Percentiles rank a stretch among this genome's conserved stretches.
Evolutionary conservation across 2,329 filamentous ascomycete genomes (phyloP).

Genomic region (Curvularia lunata): DNA sequence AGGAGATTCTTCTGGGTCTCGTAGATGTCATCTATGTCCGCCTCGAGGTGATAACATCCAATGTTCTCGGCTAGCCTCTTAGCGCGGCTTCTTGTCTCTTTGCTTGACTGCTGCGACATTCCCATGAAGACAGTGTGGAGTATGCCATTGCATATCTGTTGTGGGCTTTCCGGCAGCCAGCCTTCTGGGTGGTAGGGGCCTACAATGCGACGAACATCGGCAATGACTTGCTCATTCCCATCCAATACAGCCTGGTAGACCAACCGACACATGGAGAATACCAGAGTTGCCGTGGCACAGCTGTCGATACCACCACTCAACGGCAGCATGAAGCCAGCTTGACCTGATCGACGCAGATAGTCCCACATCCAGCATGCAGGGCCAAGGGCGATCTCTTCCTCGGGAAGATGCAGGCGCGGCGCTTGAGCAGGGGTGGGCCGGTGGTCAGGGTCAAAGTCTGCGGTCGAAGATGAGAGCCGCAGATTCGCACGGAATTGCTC

Average conservation of each 20-base stretch:
- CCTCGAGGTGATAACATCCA: conserved; percentile 72
- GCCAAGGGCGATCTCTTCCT: conserved; percentile 68
- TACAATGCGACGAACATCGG: conserved; percentile 60
- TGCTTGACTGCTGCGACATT: conserved; percentile 56
- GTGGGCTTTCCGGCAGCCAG: conserved; percentile 62
- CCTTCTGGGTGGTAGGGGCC: conserved; percentile 55
- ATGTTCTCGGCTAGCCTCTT: conserved; percentile 66
- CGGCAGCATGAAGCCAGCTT: conserved; percentile 64
- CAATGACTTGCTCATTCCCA: conserved; percentile 62
- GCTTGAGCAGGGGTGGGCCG: conserved; percentile 53
- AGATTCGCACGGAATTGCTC: conserved; percentile 55
- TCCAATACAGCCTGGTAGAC: conserved; percentile 60
- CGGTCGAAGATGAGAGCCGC: conserved; percentile 50
- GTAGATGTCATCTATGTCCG: conserved; percentile 63
- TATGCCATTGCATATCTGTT: conserved; percentile 65
- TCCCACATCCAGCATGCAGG: conserved; percentile 73
- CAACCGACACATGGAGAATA: conserved; percentile 59
- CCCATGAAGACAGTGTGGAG: conserved; percentile 59
- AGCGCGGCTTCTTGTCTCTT: conserved; percentile 71
- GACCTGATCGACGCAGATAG: conserved; percentile 60
- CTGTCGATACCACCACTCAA: conserved; percentile 67
- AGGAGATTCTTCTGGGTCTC: conserved; percentile 67
- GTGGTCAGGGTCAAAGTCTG: conserved; percentile 55
- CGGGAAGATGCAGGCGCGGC: conserved; percentile 52
- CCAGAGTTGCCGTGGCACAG: conserved; percentile 47